Conservation (phyloP, 2,329 filamentous ascomycete genomes). For the Bipolaris zeicola region DNA sequence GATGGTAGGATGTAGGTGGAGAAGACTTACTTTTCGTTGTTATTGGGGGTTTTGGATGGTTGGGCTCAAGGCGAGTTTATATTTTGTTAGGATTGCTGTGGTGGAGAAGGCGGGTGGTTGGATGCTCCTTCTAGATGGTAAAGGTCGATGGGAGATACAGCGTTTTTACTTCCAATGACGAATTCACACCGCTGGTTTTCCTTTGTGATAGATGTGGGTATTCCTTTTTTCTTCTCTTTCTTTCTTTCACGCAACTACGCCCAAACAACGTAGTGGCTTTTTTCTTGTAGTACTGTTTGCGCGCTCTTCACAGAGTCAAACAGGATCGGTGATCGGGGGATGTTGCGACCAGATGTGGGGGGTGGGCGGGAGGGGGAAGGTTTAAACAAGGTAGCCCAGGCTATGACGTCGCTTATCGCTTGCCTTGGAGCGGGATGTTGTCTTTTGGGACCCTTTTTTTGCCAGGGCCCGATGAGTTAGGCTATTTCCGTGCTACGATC, state of each 20-base stretch:
- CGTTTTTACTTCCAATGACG: neutral
- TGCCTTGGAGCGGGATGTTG: slow-evolving; percentile 1
- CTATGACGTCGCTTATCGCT: slow-evolving; percentile 11
- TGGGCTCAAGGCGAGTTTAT: too few species aligned
- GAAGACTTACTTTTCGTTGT: neutral
- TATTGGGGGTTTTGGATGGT: too few species aligned
- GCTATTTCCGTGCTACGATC: slow-evolving; percentile 10
- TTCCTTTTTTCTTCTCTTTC: neutral
- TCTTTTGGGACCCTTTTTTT: slow-evolving; percentile 2
- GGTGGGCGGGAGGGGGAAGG: neutral
- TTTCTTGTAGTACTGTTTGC: neutral
- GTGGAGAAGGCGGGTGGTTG: neutral
- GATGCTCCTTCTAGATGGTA: neutral
- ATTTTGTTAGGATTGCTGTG: neutral
- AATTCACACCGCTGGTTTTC: neutral
- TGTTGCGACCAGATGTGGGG: neutral
- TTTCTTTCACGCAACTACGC: too few species aligned
- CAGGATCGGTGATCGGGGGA: neutral
- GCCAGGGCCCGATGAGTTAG: slow-evolving; percentile 1
- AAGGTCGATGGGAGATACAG: neutral
- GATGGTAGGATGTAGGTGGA: neutral
- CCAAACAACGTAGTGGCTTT: neutral
- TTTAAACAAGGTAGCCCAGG: slow-evolving; percentile 6
- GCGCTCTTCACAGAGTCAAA: neutral
- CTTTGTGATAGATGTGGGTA: neutral